Evolutionary conservation across 2,329 filamentous ascomycete genomes (phyloP), one percentile per base, ranked within the genome.

Genomic region (Plectosphaerella sp.): DNA sequence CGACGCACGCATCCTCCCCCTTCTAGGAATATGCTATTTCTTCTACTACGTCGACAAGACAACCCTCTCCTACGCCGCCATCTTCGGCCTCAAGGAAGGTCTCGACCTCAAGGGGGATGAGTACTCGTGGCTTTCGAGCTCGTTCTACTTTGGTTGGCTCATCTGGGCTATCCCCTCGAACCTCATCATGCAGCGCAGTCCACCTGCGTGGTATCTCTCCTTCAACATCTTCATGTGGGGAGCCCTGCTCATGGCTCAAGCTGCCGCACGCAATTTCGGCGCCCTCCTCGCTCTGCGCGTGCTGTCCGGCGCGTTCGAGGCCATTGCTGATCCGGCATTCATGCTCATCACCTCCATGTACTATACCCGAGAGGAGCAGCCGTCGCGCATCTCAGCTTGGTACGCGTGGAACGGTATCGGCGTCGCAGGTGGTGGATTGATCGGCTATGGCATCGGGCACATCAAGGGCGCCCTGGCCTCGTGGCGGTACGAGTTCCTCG

Each of bases 401-500:
- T 84, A 80, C 60, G 74, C 76, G 0, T 80, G 78, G 25, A 83
- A 83, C 47, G 82, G 82, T 0, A 62, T 83, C 7, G 81, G 79
- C 1, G 80, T 83, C 35, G 80, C 82, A 1, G 72, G 82, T 0
- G 82, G 82, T 45, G 80, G 80, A 0, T 59, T 72, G 8, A 67
- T 70, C 18, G 69, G 64, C 0, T 86, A 81, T 51, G 82, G 76
- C 0, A 85, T 86, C 46, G 83, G 83, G 1, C 73, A 83, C 56
- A 82, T 83, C 57, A 70, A 73, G 39, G 81, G 79, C 14, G 68
- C 72, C 1, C 70, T 87, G 18, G 72, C 77, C 0, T 79, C 77
- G 0, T 88, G 84, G 84, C 82, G 80, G 60, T 88, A 84, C 57
- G 83, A 88, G 51, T 88, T 85, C 14, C 75, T 83, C 55, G 60